A percentile compares a stretch with the other conserved stretches of the same genome.
Evolutionary conservation across 2,329 filamentous ascomycete species (phyloP).

Genomic region (Macrophomina pseudophaseolina): DNA sequence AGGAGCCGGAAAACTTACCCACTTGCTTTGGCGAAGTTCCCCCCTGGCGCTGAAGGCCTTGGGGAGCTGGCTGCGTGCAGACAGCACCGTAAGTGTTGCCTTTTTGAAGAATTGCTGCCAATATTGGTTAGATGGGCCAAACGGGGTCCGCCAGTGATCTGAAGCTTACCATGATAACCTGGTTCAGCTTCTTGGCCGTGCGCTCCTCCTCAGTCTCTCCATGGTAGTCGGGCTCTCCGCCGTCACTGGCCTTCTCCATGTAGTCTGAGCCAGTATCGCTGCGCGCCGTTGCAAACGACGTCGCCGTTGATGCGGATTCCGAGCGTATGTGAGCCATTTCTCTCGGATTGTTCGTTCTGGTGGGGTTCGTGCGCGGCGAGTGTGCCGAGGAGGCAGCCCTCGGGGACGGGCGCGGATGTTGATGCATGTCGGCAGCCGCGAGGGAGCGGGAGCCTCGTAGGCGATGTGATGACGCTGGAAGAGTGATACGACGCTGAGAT

Average conservation of each 20-base stretch:
- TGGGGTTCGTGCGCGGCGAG: conserved; percentile 58
- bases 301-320: conserved; percentile 54
- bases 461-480: background rate
- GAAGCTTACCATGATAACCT: conserved; percentile 81
- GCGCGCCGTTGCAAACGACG: conserved; percentile 54
- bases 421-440: conserved; percentile 71
- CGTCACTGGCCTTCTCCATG: conserved; percentile 56
- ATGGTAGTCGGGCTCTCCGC: conserved; percentile 53
- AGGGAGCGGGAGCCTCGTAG: conserved; percentile 2
- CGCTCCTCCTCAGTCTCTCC: conserved; percentile 40
- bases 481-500: conserved; percentile 3
- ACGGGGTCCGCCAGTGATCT: background rate
- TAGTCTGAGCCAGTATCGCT: conserved; percentile 35
- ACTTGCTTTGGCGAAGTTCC: conserved; percentile 78
- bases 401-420: conserved; percentile 79
- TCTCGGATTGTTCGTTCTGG: conserved; percentile 73
- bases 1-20: conserved; percentile 64
- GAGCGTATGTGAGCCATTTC: conserved; percentile 57
- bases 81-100: conserved; percentile 80
- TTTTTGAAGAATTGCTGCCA: conserved; percentile 88
- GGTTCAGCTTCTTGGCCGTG: conserved; percentile 72
- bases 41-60: conserved; percentile 61
- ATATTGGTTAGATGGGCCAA: conserved; percentile 34
- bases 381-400: conserved; percentile 58
- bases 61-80: conserved; percentile 76